A percentile compares a stretch with the other conserved stretches of the same genome.
Conservation (phyloP, 192 early-diverging fungal genomes). For the Spizellomyces sp. region DNA sequence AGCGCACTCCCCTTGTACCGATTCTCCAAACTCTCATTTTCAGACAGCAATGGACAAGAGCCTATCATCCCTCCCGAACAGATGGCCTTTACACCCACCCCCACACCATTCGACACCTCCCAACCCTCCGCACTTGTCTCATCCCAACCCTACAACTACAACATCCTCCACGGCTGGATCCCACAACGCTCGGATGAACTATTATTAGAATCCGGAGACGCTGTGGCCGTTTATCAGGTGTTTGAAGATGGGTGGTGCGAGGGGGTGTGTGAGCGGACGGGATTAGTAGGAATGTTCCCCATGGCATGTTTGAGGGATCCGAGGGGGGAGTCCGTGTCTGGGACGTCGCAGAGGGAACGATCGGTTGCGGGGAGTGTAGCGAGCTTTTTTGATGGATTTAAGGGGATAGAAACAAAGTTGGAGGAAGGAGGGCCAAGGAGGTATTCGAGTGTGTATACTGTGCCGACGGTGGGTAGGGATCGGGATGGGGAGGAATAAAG, state of each 20-base stretch:
- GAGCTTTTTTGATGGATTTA: neutral
- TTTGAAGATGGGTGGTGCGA: conserved; percentile 45
- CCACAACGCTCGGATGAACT: conserved; percentile 41
- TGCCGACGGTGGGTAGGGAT: too few relatives aligned
- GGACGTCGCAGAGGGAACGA: neutral
- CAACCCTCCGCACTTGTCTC: too few relatives aligned
- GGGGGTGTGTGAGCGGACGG: conserved; percentile 21
- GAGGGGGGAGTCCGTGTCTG: neutral
- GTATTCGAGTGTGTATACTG: too few relatives aligned
- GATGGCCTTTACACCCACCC: too few relatives aligned
- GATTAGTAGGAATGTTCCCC: conserved; percentile 35
- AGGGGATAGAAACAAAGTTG: neutral
- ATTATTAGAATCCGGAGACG: conserved; percentile 24
- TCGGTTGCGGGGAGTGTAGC: neutral
- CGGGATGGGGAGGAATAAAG: too few relatives aligned
- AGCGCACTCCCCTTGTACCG: too few relatives aligned
- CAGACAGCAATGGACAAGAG: too few relatives aligned
- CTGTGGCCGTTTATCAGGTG: conserved; percentile 38
- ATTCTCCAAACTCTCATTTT: too few relatives aligned
- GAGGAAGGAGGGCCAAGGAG: too few relatives aligned
- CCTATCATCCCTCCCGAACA: too few relatives aligned
- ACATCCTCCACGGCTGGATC: conserved; percentile 31
- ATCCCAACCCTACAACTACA: conserved; percentile 7
- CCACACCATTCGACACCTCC: too few relatives aligned
- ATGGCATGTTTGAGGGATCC: conserved; percentile 26